Evolutionary conservation across 2,329 filamentous ascomycete genomes (phyloP), one percentile per base, ranked within the genome.

Genomic region (Amauroascus verrucosus): DNA sequence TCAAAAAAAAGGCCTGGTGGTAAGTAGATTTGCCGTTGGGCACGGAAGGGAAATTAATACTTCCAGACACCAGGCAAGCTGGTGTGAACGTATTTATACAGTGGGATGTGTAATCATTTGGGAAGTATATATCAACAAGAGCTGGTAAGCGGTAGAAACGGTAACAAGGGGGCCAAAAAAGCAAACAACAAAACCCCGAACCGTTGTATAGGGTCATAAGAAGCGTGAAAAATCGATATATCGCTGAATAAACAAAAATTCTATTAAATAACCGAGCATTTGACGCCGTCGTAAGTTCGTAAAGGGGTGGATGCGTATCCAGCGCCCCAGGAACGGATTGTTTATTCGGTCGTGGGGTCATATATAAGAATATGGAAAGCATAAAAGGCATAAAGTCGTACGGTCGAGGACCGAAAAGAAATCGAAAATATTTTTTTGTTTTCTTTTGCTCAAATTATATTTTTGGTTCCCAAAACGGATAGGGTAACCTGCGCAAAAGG

Each of bases 381-480:
- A 32, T 53, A 11, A 47, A 53, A 32, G 50, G 40, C 46, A 18
- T 41, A 38, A 48, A 56, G 43, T 46, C 30, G 41, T 54, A 47
- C 32, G 48, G 46, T 18, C 22, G 38, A 22, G 32, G 46, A 48
- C 54, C 48, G 44, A 54, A 33, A 56, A 32, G 40, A 57, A 54
- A 20, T 24, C 38, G 28, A 51, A 48, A 14, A n/a, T 9, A n/a
- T 40, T 30, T n/a, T 44, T 32, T 33, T 49, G 2, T 9, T 47
- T n/a, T n/a, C n/a, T n/a, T 48, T 48, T 47, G n/a, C 32, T 54
- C 32, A 52, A 55, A 57, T 51, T 51, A 51, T 47, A n/a, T 53
- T 53, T 48, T 49, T 55, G 26, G 53, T 53, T 32, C 53, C 56
- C 32, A 59, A 48, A 43, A 58, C 53, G 11, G 58, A 55, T 37